Base-by-base conservation (phyloP, 163 green algal species). In the Coccomyxa subellipsoidea region DNA sequence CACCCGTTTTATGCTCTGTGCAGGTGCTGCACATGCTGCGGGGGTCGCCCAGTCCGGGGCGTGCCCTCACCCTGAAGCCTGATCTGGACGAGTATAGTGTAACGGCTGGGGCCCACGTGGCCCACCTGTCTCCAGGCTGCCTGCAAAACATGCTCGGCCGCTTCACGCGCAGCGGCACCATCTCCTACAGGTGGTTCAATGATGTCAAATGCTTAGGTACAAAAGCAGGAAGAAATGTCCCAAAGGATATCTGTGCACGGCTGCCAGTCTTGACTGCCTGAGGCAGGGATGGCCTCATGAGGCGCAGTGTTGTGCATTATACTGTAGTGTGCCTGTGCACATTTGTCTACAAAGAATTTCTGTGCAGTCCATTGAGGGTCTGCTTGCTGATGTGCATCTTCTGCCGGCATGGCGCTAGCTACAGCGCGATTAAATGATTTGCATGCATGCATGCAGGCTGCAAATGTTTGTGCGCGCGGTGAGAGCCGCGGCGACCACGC, bases 21-120 rank as follows among this genome's bases (percentile, higher is more conserved):
- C 66, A 73, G 66, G 66, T 73, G 66, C 66, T 73, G 29, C 66
- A 73, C 66, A 34, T 73, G 66, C n/a, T 73, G 66, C 66, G 66
- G 29, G 66, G 66, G 2, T 73, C 29, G 47, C 47, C 47, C 47
- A 59, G 47, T 18, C 47, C 47, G 47, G 47, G 47, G 47, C 47
- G 47, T 59, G 47, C 47, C 47, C 47, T 59, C 47, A 59, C 47
- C 47, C 47, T 59, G 47, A 59, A 59, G 21, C 47, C 47, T 59
- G 23, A 7, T 59, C 47, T 59, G 47, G 47, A 59, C 47, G 47
- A 12, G 0, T 59, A 59, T 8, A 18, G 23, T 8, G 66, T 35
- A 12, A 35, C 7, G 27, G 29, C 66, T 73, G 66, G 66, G 21
- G 66, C 4, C 66, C 66, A 73, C n/a, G 66, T 73, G 66, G 29